Evolutionary conservation across 805 yeast species (phyloP), one percentile per base, ranked within the genome.

Genomic region (Barnettozyma californica): DNA sequence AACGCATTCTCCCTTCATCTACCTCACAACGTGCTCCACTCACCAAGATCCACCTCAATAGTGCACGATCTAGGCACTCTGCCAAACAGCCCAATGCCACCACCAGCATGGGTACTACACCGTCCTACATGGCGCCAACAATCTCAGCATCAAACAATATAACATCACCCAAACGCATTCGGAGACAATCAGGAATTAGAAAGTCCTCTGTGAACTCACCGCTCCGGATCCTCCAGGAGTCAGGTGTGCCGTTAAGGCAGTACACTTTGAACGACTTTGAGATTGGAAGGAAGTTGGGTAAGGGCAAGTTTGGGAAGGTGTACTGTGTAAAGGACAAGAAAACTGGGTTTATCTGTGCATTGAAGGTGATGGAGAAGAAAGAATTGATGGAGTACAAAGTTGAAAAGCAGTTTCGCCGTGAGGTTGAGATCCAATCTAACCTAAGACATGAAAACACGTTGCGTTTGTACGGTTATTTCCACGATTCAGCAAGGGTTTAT

Each of bases 271-370:
- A 71, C 26, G 94, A 87, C 61, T 92, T 92, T 67, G 96, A 90
- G 56, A 76, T 92, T 39, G 98, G 97, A 16, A 77, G 83, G 46
- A 82, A 84, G 49, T 73, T 92, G 43, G 99, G 98, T 0, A 89
- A 87, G 62, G 99, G 99, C 7, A 89, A 90, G 64, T 83, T 91
- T 59, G 99, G 99, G 9, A 82, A 80, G 58, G 98, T 94, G 1
- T 91, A 89, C 66, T 87, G 96, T 62, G 97, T 85, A 9, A 75
- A 76, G 48, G 97, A 90, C 63, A 82, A 78, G 54, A 60, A 68
- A 33, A 76, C 88, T 0, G 95, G 95, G 1, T 87, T 79, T 61
- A 74, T 92, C 1, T 87, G 95, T 64, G 99, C 99, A 1, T 68
- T 92, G 58, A 92, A 94, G 63, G 94, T 84, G 3, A 88, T 94